A percentile compares a stretch with the other conserved stretches of the same genome.
phyloP scores from a whole-genome alignment of 2,329 filamentous ascomycete species.

The Pseudogymnoascus sp. region DNA sequence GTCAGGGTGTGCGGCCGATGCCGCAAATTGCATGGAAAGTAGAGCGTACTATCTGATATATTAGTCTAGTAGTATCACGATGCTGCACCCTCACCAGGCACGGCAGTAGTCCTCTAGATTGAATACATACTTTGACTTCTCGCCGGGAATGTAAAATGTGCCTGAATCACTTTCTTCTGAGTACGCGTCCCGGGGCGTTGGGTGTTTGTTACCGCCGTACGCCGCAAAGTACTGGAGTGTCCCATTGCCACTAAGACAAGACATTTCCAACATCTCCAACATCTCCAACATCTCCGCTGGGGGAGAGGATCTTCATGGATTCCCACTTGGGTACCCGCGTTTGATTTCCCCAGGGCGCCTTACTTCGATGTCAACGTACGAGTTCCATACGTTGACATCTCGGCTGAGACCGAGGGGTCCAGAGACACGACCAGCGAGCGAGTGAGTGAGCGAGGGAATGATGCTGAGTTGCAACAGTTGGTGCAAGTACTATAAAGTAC shows the following conservation, averaged over 20 bases:
- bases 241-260: neutral
- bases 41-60: neutral
- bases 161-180: neutral
- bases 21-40: neutral
- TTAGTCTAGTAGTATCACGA: neutral
- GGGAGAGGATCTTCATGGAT: neutral
- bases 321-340: neutral
- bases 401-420: slow-evolving; percentile 1
- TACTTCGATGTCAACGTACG: neutral
- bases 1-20: neutral
- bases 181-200: neutral
- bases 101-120: neutral
- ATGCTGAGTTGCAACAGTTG: neutral
- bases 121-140: too few species aligned
- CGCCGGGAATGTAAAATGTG: neutral
- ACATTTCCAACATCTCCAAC: neutral
- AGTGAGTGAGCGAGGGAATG: slow-evolving; percentile 5
- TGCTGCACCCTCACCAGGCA: neutral
- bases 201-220: neutral
- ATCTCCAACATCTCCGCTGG: neutral
- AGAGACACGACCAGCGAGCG: neutral
- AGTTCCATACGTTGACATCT: neutral
- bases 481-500: neutral
- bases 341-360: neutral
- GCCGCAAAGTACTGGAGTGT: neutral